A percentile compares a stretch with the other conserved stretches of the same genome.
Evolutionary conservation across 1,284 basidiomycete species (phyloP).

Genomic region (Cryptococcus amylolentus): DNA sequence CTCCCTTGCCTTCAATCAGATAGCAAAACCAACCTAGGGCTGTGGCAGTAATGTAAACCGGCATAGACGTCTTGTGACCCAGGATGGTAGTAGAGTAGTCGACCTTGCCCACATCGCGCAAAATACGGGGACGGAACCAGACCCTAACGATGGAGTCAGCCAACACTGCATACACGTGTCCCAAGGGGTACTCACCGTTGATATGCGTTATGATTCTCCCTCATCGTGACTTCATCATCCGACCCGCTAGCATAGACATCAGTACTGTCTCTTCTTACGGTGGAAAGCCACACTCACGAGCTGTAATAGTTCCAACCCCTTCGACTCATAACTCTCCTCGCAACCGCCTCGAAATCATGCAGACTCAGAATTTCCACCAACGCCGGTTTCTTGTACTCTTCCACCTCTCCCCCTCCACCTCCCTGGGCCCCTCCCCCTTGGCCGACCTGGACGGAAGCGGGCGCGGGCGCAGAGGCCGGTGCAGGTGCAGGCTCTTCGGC

Average conservation of each 20-base stretch:
- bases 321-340: constrained; percentile 65
- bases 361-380: constrained; percentile 76
- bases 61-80: constrained; percentile 68
- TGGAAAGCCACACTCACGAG: constrained; percentile 46
- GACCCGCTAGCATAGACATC: constrained; percentile 55
- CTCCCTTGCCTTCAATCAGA: neutral
- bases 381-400: constrained; percentile 55
- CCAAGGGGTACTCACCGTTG: constrained; percentile 57
- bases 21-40: constrained; percentile 26
- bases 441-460: constrained; percentile 51
- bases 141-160: constrained; percentile 54
- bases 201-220: constrained; percentile 84
- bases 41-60: constrained; percentile 64
- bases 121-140: constrained; percentile 88
- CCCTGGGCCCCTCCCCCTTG: constrained; percentile 29
- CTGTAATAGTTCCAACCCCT: constrained; percentile 89
- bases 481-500: constrained; percentile 16
- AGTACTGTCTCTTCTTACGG: neutral
- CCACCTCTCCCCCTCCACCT: constrained; percentile 20
- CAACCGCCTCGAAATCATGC: constrained; percentile 87
- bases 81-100: constrained; percentile 80
- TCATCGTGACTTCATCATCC: constrained; percentile 80
- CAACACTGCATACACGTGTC: neutral
- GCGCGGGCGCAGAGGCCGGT: constrained; percentile 21
- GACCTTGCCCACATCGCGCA: constrained; percentile 72